Evolutionary conservation across 2,329 filamentous ascomycete species (phyloP).

Genomic region (Xylariaceae sp.): DNA sequence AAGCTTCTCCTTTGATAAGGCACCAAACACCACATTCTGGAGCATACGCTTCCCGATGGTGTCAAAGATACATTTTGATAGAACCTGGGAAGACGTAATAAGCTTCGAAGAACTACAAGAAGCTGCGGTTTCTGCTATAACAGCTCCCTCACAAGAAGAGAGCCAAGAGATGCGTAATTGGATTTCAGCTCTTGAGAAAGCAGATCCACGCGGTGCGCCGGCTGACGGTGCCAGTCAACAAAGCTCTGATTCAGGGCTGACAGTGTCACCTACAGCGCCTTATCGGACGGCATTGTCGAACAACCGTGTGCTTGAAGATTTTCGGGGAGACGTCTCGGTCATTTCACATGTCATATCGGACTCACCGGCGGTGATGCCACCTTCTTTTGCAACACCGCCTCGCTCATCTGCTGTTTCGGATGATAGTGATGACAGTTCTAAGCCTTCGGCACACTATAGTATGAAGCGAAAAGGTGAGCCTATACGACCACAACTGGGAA

Average conservation of each 20-base stretch:
- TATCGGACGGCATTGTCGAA: too few relatives aligned
- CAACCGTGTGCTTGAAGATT: too few relatives aligned
- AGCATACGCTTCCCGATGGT: constrained; percentile 73
- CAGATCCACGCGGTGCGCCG: constrained; percentile 41
- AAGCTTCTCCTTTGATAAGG: constrained; percentile 75
- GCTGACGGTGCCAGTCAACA: constrained; percentile 43
- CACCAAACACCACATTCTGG: constrained; percentile 64
- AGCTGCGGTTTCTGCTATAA: constrained; percentile 56
- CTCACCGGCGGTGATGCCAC: too few relatives aligned
- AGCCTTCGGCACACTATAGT: too few relatives aligned
- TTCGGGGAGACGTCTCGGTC: too few relatives aligned
- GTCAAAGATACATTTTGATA: constrained; percentile 72
- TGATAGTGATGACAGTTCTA: too few relatives aligned
- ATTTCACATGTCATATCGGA: too few relatives aligned
- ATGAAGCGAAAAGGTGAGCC: too few relatives aligned
- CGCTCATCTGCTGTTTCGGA: constrained; percentile 5
- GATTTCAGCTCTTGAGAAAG: constrained; percentile 55
- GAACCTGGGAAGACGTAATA: constrained; percentile 63
- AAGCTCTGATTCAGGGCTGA: constrained; percentile 24
- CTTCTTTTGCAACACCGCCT: background rate
- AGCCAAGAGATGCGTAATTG: constrained; percentile 58
- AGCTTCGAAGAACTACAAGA: constrained; percentile 67
- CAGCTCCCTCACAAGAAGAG: constrained; percentile 45
- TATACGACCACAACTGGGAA: background rate
- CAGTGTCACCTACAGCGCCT: constrained; percentile 7